Base-by-base conservation (phyloP, 176 grass and related monocot genomes). In the Zoysia pacifica region DNA sequence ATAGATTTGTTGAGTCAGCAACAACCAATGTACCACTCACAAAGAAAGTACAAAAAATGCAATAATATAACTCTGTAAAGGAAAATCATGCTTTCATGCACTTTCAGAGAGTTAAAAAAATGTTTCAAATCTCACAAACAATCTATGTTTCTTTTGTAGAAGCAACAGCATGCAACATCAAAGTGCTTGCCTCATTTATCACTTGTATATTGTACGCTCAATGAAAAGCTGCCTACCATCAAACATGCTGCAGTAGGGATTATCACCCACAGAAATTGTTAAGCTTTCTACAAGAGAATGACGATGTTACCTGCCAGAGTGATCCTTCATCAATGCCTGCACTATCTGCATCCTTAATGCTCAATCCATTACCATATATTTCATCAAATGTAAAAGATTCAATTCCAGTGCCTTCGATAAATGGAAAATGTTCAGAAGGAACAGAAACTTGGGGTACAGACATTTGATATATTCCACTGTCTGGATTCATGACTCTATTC, bases 321-420 rank as follows among this genome's bases (percentile, higher is more conserved):
- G 82, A 42, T 82, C 88, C 82, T 73, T 69, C 83, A 87, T 84
- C 81, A 72, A 70, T 69, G 49, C 52, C 42, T 51, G 72, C 68
- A 45, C 51, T 56, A 85, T 73, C 55, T 39, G 66, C 70, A 82
- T 92, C 79, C 53, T 88, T 90, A 45, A 82, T 73, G 80, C 42
- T 80, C 66, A 82, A 62, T 66, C 84, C 86, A 36, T 88, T 87
- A 59, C 12, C 77, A 82, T 87, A 94, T 56, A 79, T 68, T 84
- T 92, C 88, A 59, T 90, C 90, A 79, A 93, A 87, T 50, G 77
- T 79, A 11, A 83, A 82, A 73, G 81, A 76, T 79, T 93, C 90
- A 76, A 89, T 79, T 85, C 85, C 85, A 84, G 74, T 14, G 52
- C 66, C 84, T 49, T 87, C 90, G 47, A 47, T 42, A 12, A 87